Evolutionary conservation across 148 eudicot species (phyloP), one percentile per base, ranked within the genome.

Genomic region (Mesembryanthemum crystallinum): DNA sequence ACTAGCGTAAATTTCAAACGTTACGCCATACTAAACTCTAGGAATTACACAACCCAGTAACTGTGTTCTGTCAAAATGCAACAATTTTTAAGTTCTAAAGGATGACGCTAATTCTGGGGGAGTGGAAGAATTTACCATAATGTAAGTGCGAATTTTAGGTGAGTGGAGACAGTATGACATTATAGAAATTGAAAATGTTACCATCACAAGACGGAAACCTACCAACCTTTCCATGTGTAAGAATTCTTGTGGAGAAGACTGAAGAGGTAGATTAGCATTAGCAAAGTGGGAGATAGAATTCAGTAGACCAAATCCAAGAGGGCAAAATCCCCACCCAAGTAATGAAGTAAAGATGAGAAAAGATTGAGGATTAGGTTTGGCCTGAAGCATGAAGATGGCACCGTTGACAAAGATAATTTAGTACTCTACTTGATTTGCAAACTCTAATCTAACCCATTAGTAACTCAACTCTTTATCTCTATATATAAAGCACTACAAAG

Each of bases 401-500:
- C 77, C 59, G 75, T 84, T 80, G 62, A 69, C 77, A 54, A 52
- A 77, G 68, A 62, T 43, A 72, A 72, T 32, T 79, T 52, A n/a
- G n/a, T n/a, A n/a, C n/a, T n/a, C n/a, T n/a, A 29, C 68, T 78
- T 72, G 35, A 68, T 66, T 72, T 52, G 43, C 51, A 52, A 65
- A 42, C 47, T 64, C 82, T 72, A 82, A 84, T 64, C 82, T 72
- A 82, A 84, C 82, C 84, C 82, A 82, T 86, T 84, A 77, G 68
- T n/a, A n/a, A n/a, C n/a, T 35, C 54, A 11, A 27, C 35, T 55
- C 77, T 64, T 33, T 52, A 23, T 0, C 10, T 42, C 9, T 61
- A 55, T 65, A 80, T 75, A 75, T 39, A 75, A 75, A 37, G 32
- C 55, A 76, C 65, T 45, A 64, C 29, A 18, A 72, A 39, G 23